Percentiles rank a stretch among this genome's conserved stretches.
These are phyloP conservation scores for Termitomyces sp. DNA, from an alignment of 768 basidiomycete species.

Conservation along the genomic window DNA sequence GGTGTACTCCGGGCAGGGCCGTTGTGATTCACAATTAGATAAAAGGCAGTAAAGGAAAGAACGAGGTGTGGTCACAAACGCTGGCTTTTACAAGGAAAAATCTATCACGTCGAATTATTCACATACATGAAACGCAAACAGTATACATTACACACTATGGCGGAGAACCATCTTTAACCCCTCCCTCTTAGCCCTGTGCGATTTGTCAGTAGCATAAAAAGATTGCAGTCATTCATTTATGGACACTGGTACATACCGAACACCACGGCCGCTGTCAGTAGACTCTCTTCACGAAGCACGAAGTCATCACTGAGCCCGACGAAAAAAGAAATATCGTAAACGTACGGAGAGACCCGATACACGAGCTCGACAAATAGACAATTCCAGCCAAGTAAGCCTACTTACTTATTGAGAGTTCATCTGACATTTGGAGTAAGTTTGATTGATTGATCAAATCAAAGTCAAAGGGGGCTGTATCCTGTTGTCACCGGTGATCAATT, in stretches of 20 bases:
- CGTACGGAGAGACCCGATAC: not conserved
- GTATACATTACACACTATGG: too few species aligned
- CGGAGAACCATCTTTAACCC: too few species aligned
- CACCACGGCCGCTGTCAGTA: not conserved
- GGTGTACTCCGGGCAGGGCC: not conserved
- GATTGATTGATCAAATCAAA: not conserved
- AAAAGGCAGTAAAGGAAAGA: not conserved
- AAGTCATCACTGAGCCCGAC: not conserved
- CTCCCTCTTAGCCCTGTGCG: too few species aligned
- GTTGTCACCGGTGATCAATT: not conserved
- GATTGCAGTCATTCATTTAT: too few species aligned
- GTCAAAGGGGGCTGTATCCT: not conserved
- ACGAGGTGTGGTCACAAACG: not conserved
- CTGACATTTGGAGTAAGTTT: not conserved
- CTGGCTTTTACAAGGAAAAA: too few species aligned
- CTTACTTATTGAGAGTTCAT: not conserved
- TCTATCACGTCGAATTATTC: too few species aligned
- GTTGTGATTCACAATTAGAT: not conserved
- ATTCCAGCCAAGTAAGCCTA: not conserved
- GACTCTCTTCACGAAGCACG: not conserved
- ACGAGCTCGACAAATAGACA: not conserved
- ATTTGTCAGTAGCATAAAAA: too few species aligned
- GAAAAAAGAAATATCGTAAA: not conserved
- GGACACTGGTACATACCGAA: too few species aligned
- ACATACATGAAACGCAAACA: too few species aligned